A percentile compares a stretch with the other conserved stretches of the same genome.
These are phyloP conservation scores for Tremellales sp. DNA, from an alignment of 1,284 basidiomycete species.

Conservation along the genomic window DNA sequence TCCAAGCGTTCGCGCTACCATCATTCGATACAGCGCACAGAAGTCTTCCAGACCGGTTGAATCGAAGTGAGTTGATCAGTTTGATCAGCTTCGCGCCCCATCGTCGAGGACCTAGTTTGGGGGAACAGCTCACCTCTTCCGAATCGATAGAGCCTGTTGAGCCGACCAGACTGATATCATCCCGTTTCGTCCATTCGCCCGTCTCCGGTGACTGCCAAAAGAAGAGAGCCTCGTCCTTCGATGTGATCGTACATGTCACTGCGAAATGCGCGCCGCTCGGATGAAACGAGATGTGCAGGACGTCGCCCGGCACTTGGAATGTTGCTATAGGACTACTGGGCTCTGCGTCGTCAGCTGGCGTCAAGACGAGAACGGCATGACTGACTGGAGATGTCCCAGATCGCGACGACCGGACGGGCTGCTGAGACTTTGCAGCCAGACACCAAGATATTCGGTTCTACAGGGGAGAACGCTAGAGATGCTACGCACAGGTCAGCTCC, in stretches of 20 bases:
- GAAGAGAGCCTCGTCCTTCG: slow-evolving; percentile 39
- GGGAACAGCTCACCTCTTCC: slow-evolving; percentile 30
- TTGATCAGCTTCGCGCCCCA: slow-evolving; percentile 5
- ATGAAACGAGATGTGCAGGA: slow-evolving; percentile 40
- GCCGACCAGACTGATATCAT: slow-evolving; percentile 34
- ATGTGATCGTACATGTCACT: slow-evolving; percentile 26
- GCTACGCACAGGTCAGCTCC: slow-evolving; percentile 11
- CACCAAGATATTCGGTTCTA: slow-evolving; percentile 31
- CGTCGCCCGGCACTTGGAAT: slow-evolving; percentile 34
- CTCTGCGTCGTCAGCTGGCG: not conserved
- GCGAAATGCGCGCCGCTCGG: slow-evolving; percentile 39
- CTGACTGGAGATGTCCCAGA: slow-evolving; percentile 37
- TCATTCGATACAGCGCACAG: slow-evolving; percentile 41
- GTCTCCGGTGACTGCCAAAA: slow-evolving; percentile 18
- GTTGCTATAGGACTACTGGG: slow-evolving; percentile 15
- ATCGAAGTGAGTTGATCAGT: slow-evolving; percentile 41
- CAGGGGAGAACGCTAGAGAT: slow-evolving; percentile 38
- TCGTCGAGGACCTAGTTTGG: too few species aligned
- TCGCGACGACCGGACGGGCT: slow-evolving; percentile 21
- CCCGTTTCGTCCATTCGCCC: slow-evolving; percentile 30
- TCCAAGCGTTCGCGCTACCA: slow-evolving; percentile 38
- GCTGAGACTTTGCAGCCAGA: slow-evolving; percentile 34
- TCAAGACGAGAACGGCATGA: not conserved
- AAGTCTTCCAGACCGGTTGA: slow-evolving; percentile 30
- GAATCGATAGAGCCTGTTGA: slow-evolving; percentile 23